These are phyloP conservation scores for Erodium moschatum DNA, from an alignment of 441 rosid species.

Conservation along the genomic window DNA sequence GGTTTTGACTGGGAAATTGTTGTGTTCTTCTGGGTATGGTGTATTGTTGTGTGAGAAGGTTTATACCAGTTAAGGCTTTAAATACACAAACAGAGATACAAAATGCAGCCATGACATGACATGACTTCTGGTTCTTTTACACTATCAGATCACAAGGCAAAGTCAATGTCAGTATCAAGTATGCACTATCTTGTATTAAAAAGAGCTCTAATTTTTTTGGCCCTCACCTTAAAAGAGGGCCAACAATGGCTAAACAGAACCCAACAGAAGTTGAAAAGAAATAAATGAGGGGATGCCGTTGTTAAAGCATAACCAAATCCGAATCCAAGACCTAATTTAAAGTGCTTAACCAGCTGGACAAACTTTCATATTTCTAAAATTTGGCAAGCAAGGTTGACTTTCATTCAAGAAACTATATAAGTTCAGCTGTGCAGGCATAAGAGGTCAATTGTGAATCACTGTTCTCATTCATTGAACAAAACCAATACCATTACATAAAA, in stretches of 20 bases:
- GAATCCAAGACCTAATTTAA: too few relatives aligned
- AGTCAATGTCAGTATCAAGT: too few relatives aligned
- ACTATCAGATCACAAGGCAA: neutral
- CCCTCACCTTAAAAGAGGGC: too few relatives aligned
- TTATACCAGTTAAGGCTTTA: too few relatives aligned
- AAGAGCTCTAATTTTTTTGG: too few relatives aligned
- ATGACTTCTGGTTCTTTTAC: neutral
- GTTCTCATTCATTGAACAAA: neutral
- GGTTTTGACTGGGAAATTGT: constrained; percentile 3
- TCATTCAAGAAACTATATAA: neutral
- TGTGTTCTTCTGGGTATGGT: neutral
- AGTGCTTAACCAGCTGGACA: too few relatives aligned
- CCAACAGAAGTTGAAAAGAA: too few relatives aligned
- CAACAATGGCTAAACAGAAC: too few relatives aligned
- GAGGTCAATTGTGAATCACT: neutral
- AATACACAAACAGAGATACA: neutral
- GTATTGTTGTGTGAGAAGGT: neutral
- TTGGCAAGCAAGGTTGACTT: neutral
- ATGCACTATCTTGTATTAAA: too few relatives aligned
- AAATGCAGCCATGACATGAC: neutral
- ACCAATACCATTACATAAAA: neutral
- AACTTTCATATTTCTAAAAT: too few relatives aligned
- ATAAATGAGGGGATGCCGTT: too few relatives aligned
- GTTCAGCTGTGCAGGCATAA: neutral
- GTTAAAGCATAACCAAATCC: too few relatives aligned